Evolutionary conservation across 148 eudicot genomes (phyloP).

Genomic region (Diospyros kaki): DNA sequence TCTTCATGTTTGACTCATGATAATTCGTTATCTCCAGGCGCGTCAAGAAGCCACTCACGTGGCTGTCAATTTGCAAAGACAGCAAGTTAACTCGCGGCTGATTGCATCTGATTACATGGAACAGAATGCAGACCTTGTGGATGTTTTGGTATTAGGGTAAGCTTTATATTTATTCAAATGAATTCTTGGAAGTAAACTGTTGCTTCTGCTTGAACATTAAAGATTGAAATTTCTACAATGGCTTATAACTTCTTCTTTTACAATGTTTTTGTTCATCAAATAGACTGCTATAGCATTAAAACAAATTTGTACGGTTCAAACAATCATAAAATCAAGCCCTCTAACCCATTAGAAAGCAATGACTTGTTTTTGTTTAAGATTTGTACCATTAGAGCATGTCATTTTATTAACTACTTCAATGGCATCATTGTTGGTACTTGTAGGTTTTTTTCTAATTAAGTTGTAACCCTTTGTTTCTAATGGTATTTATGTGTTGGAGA

Average conservation of each 20-base stretch:
- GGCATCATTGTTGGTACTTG: not conserved
- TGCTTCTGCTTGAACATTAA: too few relatives aligned
- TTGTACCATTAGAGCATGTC: not conserved
- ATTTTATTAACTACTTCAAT: not conserved
- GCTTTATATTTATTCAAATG: not conserved
- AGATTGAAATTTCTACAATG: too few relatives aligned
- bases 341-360: too few relatives aligned
- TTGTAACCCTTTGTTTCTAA: not conserved
- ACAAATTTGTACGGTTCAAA: too few relatives aligned
- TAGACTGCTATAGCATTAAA: too few relatives aligned
- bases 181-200: too few relatives aligned
- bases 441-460: not conserved
- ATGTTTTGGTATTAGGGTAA: slow-evolving; percentile 42
- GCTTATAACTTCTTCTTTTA: too few relatives aligned
- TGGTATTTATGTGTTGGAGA: not conserved
- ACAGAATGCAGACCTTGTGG: slow-evolving; percentile 40
- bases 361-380: too few relatives aligned
- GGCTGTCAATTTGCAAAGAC: slow-evolving; percentile 56
- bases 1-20: slow-evolving; percentile 11
- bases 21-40: slow-evolving; percentile 21
- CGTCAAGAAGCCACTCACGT: slow-evolving; percentile 52
- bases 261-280: too few relatives aligned
- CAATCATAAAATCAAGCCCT: too few relatives aligned
- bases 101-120: slow-evolving; percentile 54
- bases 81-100: slow-evolving; percentile 36